phyloP scores from a whole-genome alignment of 306 rosid species.

The Sindora glabra region DNA sequence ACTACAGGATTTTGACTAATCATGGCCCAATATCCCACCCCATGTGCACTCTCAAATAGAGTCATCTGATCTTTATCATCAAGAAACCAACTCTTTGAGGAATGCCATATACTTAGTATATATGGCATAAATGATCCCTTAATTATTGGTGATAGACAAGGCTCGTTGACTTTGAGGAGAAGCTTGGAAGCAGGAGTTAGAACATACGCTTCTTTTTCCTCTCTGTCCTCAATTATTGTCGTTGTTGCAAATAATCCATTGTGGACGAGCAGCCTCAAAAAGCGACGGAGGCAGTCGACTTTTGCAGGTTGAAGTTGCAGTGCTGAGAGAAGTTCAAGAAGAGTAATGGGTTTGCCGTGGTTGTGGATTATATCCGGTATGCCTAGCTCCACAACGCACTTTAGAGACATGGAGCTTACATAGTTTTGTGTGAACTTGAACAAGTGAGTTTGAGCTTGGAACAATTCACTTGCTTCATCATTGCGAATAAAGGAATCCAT shows the following conservation, averaged over 20 bases:
- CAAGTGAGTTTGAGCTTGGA: constrained; percentile 41
- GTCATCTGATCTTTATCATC: background rate
- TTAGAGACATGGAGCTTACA: constrained; percentile 42
- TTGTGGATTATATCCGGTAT: constrained; percentile 33
- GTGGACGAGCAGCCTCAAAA: constrained; percentile 33
- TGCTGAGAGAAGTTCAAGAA: constrained; percentile 22
- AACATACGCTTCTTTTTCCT: constrained; percentile 20
- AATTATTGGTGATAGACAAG: background rate
- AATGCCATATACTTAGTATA: background rate
- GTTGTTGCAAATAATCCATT: background rate
- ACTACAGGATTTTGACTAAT: background rate
- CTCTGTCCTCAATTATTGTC: background rate
- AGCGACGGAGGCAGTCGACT: constrained; percentile 1
- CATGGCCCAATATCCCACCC: constrained; percentile 2
- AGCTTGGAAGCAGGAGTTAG: constrained; percentile 19
- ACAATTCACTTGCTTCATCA: constrained; percentile 17
- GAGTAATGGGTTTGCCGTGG: constrained; percentile 41
- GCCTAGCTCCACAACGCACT: constrained; percentile 35
- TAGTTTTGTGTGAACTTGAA: constrained; percentile 29
- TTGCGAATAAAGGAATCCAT: background rate
- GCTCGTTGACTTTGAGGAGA: constrained; percentile 3
- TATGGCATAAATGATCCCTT: background rate
- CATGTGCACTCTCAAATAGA: constrained; percentile 11
- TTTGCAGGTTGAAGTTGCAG: constrained; percentile 31
- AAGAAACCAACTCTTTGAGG: constrained; percentile 10